Conservation (phyloP, 371 early-diverging fungal species). For the Apophysomyces ossiformis region DNA sequence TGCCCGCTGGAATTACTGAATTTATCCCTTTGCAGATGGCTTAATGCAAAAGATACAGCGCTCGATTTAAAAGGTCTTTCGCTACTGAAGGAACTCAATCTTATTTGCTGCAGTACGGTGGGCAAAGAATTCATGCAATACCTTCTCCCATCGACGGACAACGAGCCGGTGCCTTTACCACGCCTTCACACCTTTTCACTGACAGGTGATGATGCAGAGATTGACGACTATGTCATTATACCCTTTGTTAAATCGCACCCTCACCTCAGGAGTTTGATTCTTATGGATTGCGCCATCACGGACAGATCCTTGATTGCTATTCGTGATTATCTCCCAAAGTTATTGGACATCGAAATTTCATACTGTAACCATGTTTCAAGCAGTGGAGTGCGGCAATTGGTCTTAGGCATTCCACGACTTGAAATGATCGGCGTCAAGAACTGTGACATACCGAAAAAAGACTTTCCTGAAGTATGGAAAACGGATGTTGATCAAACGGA, state of each 20-base stretch:
- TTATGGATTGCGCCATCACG: constrained; percentile 47
- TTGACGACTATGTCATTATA: constrained; percentile 36
- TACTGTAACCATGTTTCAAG: constrained; percentile 34
- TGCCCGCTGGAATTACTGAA: constrained; percentile 41
- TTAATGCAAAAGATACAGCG: constrained; percentile 47
- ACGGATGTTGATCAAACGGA: neutral
- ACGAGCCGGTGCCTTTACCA: constrained; percentile 16
- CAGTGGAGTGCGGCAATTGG: constrained; percentile 33
- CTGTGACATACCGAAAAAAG: constrained; percentile 29
- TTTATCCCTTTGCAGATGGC: constrained; percentile 46
- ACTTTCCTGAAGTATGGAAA: constrained; percentile 37
- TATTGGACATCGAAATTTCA: constrained; percentile 43
- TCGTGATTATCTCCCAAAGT: constrained; percentile 21
- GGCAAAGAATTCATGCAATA: neutral
- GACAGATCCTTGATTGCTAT: constrained; percentile 38
- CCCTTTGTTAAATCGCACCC: constrained; percentile 42
- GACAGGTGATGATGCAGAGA: constrained; percentile 32
- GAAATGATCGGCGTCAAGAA: constrained; percentile 43
- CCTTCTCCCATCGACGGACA: constrained; percentile 9
- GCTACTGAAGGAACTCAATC: constrained; percentile 35
- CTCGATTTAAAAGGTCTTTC: constrained; percentile 35
- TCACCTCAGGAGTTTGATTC: constrained; percentile 28
- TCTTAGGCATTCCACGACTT: constrained; percentile 25
- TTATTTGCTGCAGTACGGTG: constrained; percentile 38
- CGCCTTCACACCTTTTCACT: constrained; percentile 40